Evolutionary conservation across 345 rosid species (phyloP).

Genomic region (Fremontodendron californicum): DNA sequence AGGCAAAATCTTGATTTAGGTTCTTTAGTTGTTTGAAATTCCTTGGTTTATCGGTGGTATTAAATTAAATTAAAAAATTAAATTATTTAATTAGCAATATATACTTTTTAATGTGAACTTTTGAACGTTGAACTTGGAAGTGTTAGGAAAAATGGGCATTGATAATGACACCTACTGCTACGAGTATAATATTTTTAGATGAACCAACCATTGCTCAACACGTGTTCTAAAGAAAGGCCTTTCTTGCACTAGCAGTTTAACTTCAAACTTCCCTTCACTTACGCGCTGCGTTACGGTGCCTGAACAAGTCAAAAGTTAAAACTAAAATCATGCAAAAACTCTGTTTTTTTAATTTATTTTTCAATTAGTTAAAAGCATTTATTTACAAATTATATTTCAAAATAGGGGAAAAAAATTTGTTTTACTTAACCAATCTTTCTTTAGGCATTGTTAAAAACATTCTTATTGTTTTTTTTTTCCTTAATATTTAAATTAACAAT

Average conservation of each 20-base stretch:
- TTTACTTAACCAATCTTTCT: too few species aligned
- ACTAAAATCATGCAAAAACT: background rate
- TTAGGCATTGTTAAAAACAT: too few species aligned
- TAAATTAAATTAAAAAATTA: background rate
- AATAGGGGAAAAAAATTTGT: too few species aligned
- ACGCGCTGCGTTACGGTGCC: too few species aligned
- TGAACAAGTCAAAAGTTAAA: background rate
- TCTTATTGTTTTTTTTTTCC: too few species aligned
- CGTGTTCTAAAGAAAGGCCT: background rate
- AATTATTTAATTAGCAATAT: background rate
- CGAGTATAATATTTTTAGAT: background rate
- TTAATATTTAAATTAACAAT: too few species aligned
- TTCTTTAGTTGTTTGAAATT: background rate
- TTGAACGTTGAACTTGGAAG: background rate
- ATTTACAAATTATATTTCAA: background rate
- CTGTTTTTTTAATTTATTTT: background rate
- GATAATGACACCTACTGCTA: background rate
- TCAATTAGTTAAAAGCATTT: background rate
- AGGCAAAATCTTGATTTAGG: background rate
- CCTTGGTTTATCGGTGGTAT: background rate
- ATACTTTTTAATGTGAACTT: background rate
- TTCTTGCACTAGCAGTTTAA: background rate
- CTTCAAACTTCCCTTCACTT: background rate
- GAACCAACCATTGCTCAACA: slow-evolving; percentile 11
- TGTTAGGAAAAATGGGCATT: background rate